Evolutionary conservation across 768 basidiomycete species (phyloP).

Genomic region (Exsudoporus frostii): DNA sequence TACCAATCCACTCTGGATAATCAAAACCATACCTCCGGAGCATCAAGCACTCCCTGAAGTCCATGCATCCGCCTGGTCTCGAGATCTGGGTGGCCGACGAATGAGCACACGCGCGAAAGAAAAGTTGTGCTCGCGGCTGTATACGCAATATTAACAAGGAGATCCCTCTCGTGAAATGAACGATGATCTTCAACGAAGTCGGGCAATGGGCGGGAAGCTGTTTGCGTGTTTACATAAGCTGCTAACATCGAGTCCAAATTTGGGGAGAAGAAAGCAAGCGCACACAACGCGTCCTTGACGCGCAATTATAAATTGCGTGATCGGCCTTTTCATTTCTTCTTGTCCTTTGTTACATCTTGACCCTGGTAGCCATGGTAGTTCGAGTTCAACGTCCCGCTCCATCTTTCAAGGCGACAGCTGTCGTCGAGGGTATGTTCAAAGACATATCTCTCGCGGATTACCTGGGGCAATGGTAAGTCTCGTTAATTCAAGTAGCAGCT

Average conservation of each 20-base stretch:
- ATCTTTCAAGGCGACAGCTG: conserved; percentile 68
- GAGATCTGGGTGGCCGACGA: neutral
- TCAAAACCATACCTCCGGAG: neutral
- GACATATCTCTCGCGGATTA: conserved; percentile 72
- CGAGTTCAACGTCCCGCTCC: conserved; percentile 85
- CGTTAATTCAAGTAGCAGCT: neutral
- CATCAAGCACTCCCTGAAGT: neutral
- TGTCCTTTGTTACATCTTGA: neutral
- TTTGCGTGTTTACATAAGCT: too few relatives aligned
- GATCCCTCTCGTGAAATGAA: too few relatives aligned
- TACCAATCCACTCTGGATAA: too few relatives aligned
- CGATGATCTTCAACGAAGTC: too few relatives aligned
- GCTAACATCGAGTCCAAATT: neutral
- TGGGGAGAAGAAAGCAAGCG: conserved; percentile 18
- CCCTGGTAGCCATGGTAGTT: conserved; percentile 35
- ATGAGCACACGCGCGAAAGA: too few relatives aligned
- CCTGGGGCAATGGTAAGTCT: conserved; percentile 72
- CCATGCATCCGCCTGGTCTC: neutral
- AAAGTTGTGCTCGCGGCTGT: neutral
- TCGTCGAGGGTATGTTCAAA: conserved; percentile 74
- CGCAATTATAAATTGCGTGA: conserved; percentile 17
- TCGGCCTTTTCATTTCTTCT: neutral
- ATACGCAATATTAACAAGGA: neutral
- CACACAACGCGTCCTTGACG: conserved; percentile 30
- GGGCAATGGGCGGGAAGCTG: too few relatives aligned